Percentiles rank a stretch among this genome's conserved stretches.
Conservation (phyloP, 108 stramenopile species). For the Cyclostephanos tholiformis region DNA sequence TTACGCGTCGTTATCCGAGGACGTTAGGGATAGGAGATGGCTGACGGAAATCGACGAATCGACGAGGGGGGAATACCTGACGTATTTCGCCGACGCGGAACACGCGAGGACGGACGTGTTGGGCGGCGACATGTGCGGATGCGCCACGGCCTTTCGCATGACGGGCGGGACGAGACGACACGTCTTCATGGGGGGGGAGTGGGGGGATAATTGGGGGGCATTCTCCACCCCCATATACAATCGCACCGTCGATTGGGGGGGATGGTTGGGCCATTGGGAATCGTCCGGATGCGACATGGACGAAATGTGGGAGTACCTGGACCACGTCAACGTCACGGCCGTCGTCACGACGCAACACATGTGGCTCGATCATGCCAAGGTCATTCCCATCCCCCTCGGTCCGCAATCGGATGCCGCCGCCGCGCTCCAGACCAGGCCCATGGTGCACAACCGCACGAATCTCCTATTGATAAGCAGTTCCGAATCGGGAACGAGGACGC, state of each 20-base stretch:
- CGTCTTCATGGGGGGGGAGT: constrained; percentile 26
- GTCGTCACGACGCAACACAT: constrained; percentile 54
- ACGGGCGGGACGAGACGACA: constrained; percentile 30
- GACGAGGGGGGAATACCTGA: background rate
- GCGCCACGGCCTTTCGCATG: background rate
- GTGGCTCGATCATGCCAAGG: constrained; percentile 47
- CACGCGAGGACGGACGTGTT: background rate
- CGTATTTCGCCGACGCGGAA: background rate
- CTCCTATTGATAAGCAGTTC: constrained; percentile 48
- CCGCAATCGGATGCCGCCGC: background rate
- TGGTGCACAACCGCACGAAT: constrained; percentile 24
- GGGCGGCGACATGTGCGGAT: constrained; percentile 1
- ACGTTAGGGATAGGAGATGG: background rate
- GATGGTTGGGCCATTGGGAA: background rate
- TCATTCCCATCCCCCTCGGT: constrained; percentile 54
- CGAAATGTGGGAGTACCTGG: constrained; percentile 38
- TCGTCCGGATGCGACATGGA: constrained; percentile 26
- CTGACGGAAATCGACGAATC: background rate
- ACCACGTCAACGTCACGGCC: constrained; percentile 42
- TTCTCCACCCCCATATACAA: constrained; percentile 37
- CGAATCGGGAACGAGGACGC: constrained; percentile 16
- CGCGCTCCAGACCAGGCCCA: background rate
- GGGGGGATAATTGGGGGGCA: constrained; percentile 55
- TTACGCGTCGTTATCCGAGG: no score
- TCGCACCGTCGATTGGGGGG: constrained; percentile 46